Evolutionary conservation across 2,329 filamentous ascomycete species (phyloP).

Genomic region (Fusarium vanettenii): DNA sequence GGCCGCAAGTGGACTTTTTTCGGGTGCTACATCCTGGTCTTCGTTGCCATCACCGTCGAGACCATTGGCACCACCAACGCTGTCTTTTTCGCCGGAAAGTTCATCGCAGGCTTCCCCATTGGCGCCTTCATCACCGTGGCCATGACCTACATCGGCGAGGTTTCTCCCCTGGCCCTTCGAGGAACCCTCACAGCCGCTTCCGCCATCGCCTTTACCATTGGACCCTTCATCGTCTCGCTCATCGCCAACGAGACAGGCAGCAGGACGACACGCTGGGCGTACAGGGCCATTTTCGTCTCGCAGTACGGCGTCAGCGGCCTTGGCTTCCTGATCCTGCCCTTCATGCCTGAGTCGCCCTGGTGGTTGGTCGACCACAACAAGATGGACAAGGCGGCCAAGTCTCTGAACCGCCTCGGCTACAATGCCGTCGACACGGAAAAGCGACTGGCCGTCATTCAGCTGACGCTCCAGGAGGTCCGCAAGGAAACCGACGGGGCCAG

Average conservation of each 20-base stretch:
- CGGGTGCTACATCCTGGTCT: constrained; percentile 24
- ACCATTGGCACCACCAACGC: constrained; percentile 28
- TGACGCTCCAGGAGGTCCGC: constrained; percentile 26
- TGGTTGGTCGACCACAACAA: constrained; percentile 25
- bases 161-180: constrained; percentile 29
- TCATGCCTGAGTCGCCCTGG: constrained; percentile 36
- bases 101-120: constrained; percentile 28
- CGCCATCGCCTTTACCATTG: constrained; percentile 30
- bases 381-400: constrained; percentile 14
- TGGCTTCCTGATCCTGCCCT: constrained; percentile 15
- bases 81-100: constrained; percentile 35
- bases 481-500: constrained; percentile 28
- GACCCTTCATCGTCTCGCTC: constrained; percentile 27
- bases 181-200: constrained; percentile 26
- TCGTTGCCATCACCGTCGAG: constrained; percentile 32
- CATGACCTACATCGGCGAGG: constrained; percentile 35
- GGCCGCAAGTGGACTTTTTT: constrained; percentile 32
- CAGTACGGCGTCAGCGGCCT: constrained; percentile 32
- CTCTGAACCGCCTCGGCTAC: constrained; percentile 23
- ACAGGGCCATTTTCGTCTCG: constrained; percentile 28
- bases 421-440: constrained; percentile 16
- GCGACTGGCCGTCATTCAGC: constrained; percentile 24
- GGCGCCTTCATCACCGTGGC: constrained; percentile 26
- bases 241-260: constrained; percentile 24
- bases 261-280: constrained; percentile 21